Evolutionary conservation across 441 rosid genomes (phyloP).

Genomic region (Arabidopsis lyrata): DNA sequence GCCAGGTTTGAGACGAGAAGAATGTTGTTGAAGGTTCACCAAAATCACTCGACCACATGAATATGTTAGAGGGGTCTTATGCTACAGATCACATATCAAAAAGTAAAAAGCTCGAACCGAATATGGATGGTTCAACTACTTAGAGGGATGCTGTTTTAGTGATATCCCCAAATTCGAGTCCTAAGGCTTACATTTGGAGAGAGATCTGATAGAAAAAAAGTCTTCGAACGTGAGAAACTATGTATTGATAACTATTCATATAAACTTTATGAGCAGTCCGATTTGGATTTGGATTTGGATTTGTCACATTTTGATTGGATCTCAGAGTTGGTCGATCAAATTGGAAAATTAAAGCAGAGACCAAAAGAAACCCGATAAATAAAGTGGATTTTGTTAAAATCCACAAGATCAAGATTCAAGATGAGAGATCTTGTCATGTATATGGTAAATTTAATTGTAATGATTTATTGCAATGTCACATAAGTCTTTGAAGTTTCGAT

Average conservation of each 20-base stretch:
- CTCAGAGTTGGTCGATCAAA: constrained; percentile 64
- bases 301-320: constrained; percentile 75
- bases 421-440: constrained; percentile 37
- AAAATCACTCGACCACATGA: too few relatives aligned
- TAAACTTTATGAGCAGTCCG: constrained; percentile 38
- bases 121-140: background rate
- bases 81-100: too few relatives aligned
- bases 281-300: constrained; percentile 50
- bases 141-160: background rate
- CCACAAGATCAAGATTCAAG: constrained; percentile 27
- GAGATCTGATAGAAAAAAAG: background rate
- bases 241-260: background rate
- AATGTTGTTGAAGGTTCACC: too few relatives aligned
- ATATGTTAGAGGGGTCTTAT: too few relatives aligned
- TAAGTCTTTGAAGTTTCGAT: constrained; percentile 5
- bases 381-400: constrained; percentile 33
- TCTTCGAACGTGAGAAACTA: background rate
- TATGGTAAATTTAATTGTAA: constrained; percentile 21
- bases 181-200: background rate
- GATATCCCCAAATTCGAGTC: background rate
- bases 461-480: too few relatives aligned
- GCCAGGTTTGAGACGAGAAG: too few relatives aligned
- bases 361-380: background rate
- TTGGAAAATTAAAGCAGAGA: background rate
- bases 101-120: background rate